Base-by-base conservation (phyloP, 768 basidiomycete species). In the Leccinum barrowsii region DNA sequence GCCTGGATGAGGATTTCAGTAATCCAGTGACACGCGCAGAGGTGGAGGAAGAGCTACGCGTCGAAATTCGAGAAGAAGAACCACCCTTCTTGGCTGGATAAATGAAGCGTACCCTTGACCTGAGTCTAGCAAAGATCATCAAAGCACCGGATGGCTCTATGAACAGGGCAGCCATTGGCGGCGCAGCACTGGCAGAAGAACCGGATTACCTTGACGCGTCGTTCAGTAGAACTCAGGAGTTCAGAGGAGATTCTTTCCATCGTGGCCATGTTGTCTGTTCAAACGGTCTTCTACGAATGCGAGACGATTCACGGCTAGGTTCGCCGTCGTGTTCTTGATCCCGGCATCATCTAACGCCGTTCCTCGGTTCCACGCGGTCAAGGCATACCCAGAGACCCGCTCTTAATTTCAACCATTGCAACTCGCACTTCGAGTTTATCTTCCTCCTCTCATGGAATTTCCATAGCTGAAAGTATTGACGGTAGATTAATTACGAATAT, bases 141-240 rank as follows among this genome's bases (percentile, higher is more conserved):
- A 98, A 98, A 71, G 97, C 97, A 21, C 97, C 97, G 0, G 97
- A 99, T 75, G 97, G 97, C 19, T 95, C 95, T 6, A 73, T 99
- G 58, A 99, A 99, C 66, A 82, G 97, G 59, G 95, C 97, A 19
- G 97, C 97, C 5, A 81, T 98, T 40, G 91, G 92, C 1, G 95
- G 96, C 21, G 94, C 94, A 22, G 87, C 94, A 2, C 77, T 98
- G 3, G 92, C 96, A 12, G 97, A 97, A 73, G 97, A 99, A 73
- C 85, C 84, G 21, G 97, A 99, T 74, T 99, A 99, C 74, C 85
- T 99, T 57, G 97, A 98, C 65, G 95, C 96, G 1, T 94, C 95
- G 22, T 87, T 99, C 60, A 98, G 95, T 98, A 11, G 97, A 98
- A 67, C 82, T 97, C 55, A 94, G 94, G 11, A 98, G 97, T 69